These are phyloP conservation scores for Cercospora zeae-maydis DNA, from an alignment of 2,329 filamentous ascomycete species.

Conservation along the genomic window DNA sequence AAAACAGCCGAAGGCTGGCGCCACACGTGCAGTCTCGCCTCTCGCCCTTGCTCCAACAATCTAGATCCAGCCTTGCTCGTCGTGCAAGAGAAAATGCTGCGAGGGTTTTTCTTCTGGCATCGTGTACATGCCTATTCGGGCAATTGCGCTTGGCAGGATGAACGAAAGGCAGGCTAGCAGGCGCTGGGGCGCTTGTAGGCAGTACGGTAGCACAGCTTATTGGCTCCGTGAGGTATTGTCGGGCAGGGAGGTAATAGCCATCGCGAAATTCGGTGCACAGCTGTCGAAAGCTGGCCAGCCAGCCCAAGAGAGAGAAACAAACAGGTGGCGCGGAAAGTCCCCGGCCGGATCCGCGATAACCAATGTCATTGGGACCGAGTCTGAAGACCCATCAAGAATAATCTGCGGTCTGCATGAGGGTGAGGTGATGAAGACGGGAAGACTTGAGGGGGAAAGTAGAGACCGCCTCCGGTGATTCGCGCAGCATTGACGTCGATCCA, in stretches of 20 bases:
- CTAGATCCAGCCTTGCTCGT: not conserved
- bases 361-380: not conserved
- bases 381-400: constrained; percentile 22
- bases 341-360: not conserved
- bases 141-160: not conserved
- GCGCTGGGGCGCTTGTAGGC: not conserved
- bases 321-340: not conserved
- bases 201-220: not conserved
- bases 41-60: not conserved
- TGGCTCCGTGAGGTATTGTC: not conserved
- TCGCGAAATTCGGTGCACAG: not conserved
- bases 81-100: not conserved
- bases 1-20: not conserved
- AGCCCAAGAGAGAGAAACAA: not conserved
- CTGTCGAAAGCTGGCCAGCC: not conserved
- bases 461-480: constrained; percentile 24
- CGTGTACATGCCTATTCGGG: not conserved
- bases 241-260: not conserved
- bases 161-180: not conserved
- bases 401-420: constrained; percentile 19
- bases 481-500: constrained; percentile 46
- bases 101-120: no score
- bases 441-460: constrained; percentile 31
- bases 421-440: constrained; percentile 21
- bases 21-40: not conserved